Evolutionary conservation across 306 rosid species (phyloP).

Genomic region (Rosa multiflora): DNA sequence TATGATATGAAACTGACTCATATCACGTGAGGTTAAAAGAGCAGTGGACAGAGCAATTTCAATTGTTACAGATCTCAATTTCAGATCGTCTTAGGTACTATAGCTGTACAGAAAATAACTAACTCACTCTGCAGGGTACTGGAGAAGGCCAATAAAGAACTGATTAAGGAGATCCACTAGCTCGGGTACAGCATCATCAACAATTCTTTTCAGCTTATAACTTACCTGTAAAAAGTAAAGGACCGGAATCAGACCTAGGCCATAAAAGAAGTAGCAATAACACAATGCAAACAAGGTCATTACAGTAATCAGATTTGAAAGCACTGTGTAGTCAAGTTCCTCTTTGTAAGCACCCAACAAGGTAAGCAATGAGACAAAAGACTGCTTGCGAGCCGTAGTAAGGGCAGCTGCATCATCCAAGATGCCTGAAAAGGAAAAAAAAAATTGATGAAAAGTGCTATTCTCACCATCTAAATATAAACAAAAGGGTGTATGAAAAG

Average conservation of each 20-base stretch:
- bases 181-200: conserved; percentile 80
- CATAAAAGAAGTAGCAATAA: conserved; percentile 18
- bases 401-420: conserved; percentile 89
- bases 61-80: neutral
- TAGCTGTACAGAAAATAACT: neutral
- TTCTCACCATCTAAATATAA: conserved; percentile 14
- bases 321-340: conserved; percentile 83
- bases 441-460: conserved; percentile 20
- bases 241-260: conserved; percentile 25
- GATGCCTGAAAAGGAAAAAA: conserved; percentile 56
- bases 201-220: conserved; percentile 50
- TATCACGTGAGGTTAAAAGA: neutral
- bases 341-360: conserved; percentile 81
- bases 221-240: conserved; percentile 53
- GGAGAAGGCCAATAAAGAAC: conserved; percentile 64
- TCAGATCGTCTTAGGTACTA: neutral
- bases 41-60: neutral
- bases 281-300: conserved; percentile 31
- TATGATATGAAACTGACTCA: neutral
- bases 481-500: conserved; percentile 9
- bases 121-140: conserved; percentile 79
- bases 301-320: conserved; percentile 81
- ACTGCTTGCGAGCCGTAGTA: conserved; percentile 68
- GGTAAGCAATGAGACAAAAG: conserved; percentile 67
- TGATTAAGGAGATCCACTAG: conserved; percentile 47